A percentile compares a stretch with the other conserved stretches of the same genome.
These are phyloP conservation scores for Eucalyptus pauciflora DNA, from an alignment of 345 rosid genomes.

Conservation along the genomic window DNA sequence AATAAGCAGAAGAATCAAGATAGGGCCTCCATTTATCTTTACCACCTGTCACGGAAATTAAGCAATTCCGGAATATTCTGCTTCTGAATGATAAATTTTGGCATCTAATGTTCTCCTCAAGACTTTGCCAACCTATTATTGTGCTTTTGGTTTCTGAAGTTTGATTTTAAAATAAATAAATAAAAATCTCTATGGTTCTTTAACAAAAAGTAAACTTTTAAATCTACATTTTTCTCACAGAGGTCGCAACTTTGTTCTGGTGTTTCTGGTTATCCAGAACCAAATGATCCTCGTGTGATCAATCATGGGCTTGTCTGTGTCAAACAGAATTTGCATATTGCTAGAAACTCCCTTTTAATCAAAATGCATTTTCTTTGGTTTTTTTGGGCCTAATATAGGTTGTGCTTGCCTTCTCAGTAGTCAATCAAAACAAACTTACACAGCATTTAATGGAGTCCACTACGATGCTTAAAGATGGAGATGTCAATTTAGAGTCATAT, in stretches of 20 bases:
- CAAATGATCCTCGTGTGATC: background rate
- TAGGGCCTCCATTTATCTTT: background rate
- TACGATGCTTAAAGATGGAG: background rate
- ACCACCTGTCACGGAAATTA: background rate
- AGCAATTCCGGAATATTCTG: background rate
- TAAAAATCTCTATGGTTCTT: background rate
- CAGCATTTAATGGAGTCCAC: background rate
- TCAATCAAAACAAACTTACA: background rate
- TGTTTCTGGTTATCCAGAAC: background rate
- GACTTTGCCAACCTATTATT: background rate
- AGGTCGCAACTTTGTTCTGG: background rate
- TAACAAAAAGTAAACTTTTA: background rate
- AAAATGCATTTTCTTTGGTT: background rate
- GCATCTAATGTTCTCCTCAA: background rate
- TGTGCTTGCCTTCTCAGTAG: background rate
- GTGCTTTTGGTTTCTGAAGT: background rate
- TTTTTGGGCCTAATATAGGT: background rate
- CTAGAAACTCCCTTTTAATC: background rate
- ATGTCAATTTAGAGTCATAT: background rate
- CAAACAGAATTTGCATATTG: background rate
- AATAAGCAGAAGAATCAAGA: background rate
- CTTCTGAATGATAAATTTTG: background rate
- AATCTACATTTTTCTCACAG: background rate
- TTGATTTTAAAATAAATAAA: background rate
- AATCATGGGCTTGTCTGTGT: background rate